Conservation (phyloP, 2,329 filamentous ascomycete genomes). For the Diplodia corticola region DNA sequence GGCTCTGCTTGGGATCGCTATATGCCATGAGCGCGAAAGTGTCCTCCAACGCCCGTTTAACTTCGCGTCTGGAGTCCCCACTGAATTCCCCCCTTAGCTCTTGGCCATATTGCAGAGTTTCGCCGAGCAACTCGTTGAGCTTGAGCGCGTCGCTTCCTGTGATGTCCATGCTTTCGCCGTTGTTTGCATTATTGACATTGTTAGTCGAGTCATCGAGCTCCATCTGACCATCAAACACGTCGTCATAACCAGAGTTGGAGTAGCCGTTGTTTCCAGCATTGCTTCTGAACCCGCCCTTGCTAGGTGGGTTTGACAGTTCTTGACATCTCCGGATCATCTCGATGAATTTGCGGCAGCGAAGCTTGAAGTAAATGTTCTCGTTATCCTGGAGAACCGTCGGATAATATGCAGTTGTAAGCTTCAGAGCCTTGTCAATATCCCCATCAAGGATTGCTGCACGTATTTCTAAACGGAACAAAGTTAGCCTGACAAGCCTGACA, state of each 20-base stretch:
- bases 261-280: constrained; percentile 27
- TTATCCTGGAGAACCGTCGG: constrained; percentile 77
- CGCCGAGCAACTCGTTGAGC: constrained; percentile 58
- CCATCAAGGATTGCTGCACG: constrained; percentile 84
- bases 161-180: constrained; percentile 31
- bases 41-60: constrained; percentile 73
- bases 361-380: constrained; percentile 80
- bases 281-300: constrained; percentile 33
- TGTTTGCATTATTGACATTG: constrained; percentile 1
- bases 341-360: constrained; percentile 89
- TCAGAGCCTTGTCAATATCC: constrained; percentile 87
- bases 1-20: constrained; percentile 72
- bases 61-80: constrained; percentile 67
- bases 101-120: constrained; percentile 78
- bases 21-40: constrained; percentile 91
- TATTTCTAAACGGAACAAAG: constrained; percentile 62
- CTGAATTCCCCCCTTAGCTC: constrained; percentile 75
- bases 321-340: constrained; percentile 66
- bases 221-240: constrained; percentile 55
- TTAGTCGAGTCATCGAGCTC: constrained; percentile 58
- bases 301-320: constrained; percentile 42
- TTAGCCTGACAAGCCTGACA: constrained; percentile 7
- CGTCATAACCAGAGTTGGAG: constrained; percentile 46
- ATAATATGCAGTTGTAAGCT: constrained; percentile 76
- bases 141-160: constrained; percentile 37